A percentile compares a stretch with the other conserved stretches of the same genome.
Conservation (phyloP, 495 filamentous ascomycete species). For the Choiromyces venosus region DNA sequence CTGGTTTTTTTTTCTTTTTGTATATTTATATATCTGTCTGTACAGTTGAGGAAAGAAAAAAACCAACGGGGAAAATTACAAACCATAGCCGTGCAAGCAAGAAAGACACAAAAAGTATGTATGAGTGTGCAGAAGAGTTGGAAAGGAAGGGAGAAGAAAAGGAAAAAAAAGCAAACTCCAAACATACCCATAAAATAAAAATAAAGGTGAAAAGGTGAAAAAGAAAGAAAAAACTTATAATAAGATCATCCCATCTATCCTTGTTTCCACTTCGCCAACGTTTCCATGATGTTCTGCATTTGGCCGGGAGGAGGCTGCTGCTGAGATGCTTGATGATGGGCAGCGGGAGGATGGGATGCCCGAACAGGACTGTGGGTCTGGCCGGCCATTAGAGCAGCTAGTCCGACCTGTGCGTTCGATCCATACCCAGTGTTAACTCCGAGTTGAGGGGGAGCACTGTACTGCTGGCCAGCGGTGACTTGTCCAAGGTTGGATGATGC, state of each 20-base stretch:
- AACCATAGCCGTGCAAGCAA: background rate
- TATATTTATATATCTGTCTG: too few relatives aligned
- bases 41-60: too few relatives aligned
- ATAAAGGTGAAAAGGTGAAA: too few relatives aligned
- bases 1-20: background rate
- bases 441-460: constrained; percentile 26
- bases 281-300: constrained; percentile 52
- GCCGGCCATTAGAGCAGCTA: constrained; percentile 37
- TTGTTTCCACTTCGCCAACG: constrained; percentile 48
- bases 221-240: background rate
- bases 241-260: constrained; percentile 41
- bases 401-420: constrained; percentile 17
- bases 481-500: constrained; percentile 37
- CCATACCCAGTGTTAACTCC: constrained; percentile 37
- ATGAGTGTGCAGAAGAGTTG: background rate
- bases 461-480: constrained; percentile 14
- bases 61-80: background rate
- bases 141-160: too few relatives aligned
- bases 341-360: constrained; percentile 29
- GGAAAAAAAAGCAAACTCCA: background rate
- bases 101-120: background rate
- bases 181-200: background rate
- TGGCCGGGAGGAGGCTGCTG: constrained; percentile 39
- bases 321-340: constrained; percentile 37
- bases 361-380: constrained; percentile 42